Evolutionary conservation across 805 yeast species (phyloP).

Genomic region (Candida succiphila): DNA sequence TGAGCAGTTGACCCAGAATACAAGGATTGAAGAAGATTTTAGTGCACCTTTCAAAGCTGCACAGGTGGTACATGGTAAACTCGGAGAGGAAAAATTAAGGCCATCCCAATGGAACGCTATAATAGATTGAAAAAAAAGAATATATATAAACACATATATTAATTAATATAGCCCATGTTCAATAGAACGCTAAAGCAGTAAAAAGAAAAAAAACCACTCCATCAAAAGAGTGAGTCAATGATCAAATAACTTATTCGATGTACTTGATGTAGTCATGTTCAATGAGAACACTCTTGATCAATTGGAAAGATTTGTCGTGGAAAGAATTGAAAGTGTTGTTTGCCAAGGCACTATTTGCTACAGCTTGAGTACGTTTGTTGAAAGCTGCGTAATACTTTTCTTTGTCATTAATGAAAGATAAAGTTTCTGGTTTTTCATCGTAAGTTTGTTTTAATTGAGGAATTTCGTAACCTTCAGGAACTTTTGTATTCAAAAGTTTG

Average conservation of each 20-base stretch:
- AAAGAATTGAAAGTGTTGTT: slow-evolving; percentile 7
- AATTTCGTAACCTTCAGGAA: slow-evolving; percentile 16
- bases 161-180: background rate
- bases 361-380: slow-evolving; percentile 8
- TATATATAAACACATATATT: too few species aligned
- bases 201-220: too few species aligned
- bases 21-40: slow-evolving; percentile 1
- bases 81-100: slow-evolving; percentile 8
- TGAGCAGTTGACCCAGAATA: background rate
- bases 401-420: slow-evolving; percentile 12
- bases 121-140: background rate
- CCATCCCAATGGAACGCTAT: slow-evolving; percentile 14
- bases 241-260: background rate
- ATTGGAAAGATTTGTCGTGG: slow-evolving; percentile 7
- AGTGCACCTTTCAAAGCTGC: slow-evolving; percentile 15
- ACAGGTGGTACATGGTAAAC: slow-evolving; percentile 9
- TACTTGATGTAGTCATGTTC: slow-evolving; percentile 5
- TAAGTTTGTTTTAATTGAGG: slow-evolving; percentile 10
- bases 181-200: too few species aligned
- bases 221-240: too few species aligned
- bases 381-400: slow-evolving; percentile 8
- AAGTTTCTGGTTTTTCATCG: slow-evolving; percentile 15
- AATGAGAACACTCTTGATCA: slow-evolving; percentile 8
- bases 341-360: slow-evolving; percentile 12
- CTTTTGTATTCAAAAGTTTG: slow-evolving; percentile 13